Conservation (phyloP, 495 filamentous ascomycete genomes). For the Daldinia concentrica region DNA sequence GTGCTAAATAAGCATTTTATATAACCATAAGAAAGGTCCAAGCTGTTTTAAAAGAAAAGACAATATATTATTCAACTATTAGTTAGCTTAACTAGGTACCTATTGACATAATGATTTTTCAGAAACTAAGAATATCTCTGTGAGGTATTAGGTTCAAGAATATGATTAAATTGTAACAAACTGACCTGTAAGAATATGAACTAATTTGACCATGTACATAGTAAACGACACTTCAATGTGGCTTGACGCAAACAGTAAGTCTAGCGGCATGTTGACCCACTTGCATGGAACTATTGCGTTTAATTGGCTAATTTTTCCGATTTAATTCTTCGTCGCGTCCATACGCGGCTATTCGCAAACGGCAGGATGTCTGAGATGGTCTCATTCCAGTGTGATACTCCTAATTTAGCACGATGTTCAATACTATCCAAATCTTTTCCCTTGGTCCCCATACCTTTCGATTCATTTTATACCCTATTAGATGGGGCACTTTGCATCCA, state of each 20-base stretch:
- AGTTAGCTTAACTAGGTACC: no score
- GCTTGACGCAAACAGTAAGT: constrained; percentile 25
- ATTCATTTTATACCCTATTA: not conserved
- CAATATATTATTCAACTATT: no score
- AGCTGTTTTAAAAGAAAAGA: no score
- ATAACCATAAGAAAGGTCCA: no score
- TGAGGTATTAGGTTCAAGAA: no score
- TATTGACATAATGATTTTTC: no score
- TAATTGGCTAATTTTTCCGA: constrained; percentile 29
- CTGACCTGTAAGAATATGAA: no score
- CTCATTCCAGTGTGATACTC: constrained; percentile 17
- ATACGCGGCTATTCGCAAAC: constrained; percentile 8
- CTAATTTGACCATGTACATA: no score
- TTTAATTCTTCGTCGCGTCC: not conserved
- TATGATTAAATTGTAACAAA: no score
- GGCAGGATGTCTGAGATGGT: constrained; percentile 15
- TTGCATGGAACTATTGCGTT: constrained; percentile 17
- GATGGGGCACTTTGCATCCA: not conserved
- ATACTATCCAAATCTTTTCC: not conserved
- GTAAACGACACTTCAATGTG: not conserved
- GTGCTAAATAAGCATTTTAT: no score
- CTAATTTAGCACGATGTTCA: not conserved
- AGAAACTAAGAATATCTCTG: no score
- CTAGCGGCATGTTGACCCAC: constrained; percentile 11
- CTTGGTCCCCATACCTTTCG: not conserved